Base-by-base conservation (phyloP, 805 yeast species). In the Starmerella floris region DNA sequence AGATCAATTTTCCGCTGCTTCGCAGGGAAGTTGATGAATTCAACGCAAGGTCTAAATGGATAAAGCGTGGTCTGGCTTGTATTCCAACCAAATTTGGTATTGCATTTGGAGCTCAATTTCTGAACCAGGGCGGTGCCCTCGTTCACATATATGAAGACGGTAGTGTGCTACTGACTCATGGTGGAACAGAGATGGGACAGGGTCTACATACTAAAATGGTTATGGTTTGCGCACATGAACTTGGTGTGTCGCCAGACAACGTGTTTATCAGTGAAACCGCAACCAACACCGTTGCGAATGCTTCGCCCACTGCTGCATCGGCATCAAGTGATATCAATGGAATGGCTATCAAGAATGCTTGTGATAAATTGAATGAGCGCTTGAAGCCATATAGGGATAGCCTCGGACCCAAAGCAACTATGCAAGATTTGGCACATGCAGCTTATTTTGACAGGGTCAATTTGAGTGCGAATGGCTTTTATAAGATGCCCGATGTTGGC, bases 111-210 rank as follows among this genome's bases (percentile, higher is more conserved):
- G 72, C 65, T 19, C 49, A 60, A 22, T 66, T 63, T 42, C 53
- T 69, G 43, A 68, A 68, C 50, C 73, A 68, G 51, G 73, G 68
- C 16, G 72, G 70, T 35, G 73, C 73, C 2, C 53, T 68, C 27
- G 62, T 68, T 9, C 69, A 68, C 43, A 66, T 68, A 25, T 68
- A 68, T 45, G 59, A 58, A 33, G 73, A 68, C 51, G 73, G 73
- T 1, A 65, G 71, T n/a, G 60, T 68, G 10, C 51, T 69, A 15
- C 55, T 68, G 15, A 56, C 72, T 15, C 70, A 67, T 37, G 73
- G 73, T 37, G 73, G 73, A 42, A 68, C 68, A 11, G 73, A 68
- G 43, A 68, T 68, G 60, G 73, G 73, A 16, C 73, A 68, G 51
- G 73, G 73, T 17, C 51, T 68, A 32, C 62, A 65, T 40, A 69